phyloP scores from a whole-genome alignment of 371 early-diverging fungal species.

The Rhizopus delemar region DNA sequence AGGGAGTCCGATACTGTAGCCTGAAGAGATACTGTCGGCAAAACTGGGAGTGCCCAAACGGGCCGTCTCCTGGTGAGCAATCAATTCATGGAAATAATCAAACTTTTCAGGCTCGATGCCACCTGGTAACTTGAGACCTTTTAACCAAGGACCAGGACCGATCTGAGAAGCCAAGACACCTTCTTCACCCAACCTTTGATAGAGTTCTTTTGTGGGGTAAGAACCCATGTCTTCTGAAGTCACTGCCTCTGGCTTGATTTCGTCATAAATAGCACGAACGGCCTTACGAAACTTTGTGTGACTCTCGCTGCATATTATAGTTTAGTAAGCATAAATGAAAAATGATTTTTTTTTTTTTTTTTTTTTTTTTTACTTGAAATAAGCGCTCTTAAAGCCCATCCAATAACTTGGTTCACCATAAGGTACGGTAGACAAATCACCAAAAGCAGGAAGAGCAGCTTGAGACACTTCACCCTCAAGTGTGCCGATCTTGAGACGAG shows the following conservation, averaged over 20 bases:
- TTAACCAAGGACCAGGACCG: slow-evolving; percentile 59
- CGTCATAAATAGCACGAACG: slow-evolving; percentile 56
- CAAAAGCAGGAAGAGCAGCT: slow-evolving; percentile 27
- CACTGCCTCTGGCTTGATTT: slow-evolving; percentile 49
- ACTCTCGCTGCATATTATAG: slow-evolving; percentile 45
- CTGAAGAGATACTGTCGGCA: slow-evolving; percentile 47
- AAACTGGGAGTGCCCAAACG: slow-evolving; percentile 83
- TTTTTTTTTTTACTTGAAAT: slow-evolving; percentile 51
- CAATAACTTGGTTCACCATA: slow-evolving; percentile 62
- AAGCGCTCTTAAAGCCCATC: slow-evolving; percentile 62
- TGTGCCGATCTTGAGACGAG: slow-evolving; percentile 50
- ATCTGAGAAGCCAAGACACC: slow-evolving; percentile 70
- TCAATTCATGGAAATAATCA: slow-evolving; percentile 80
- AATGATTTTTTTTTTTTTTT: background rate
- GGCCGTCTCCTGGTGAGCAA: slow-evolving; percentile 77
- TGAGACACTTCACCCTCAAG: slow-evolving; percentile 40
- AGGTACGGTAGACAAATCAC: slow-evolving; percentile 52
- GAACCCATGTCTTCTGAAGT: slow-evolving; percentile 45
- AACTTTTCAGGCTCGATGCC: slow-evolving; percentile 59
- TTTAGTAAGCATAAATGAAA: slow-evolving; percentile 5
- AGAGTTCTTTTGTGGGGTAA: slow-evolving; percentile 50
- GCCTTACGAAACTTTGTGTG: slow-evolving; percentile 59
- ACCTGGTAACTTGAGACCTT: slow-evolving; percentile 42
- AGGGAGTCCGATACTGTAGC: slow-evolving; percentile 53
- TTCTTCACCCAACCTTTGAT: slow-evolving; percentile 56